These are phyloP conservation scores for Candida yuanshanica DNA, from an alignment of 805 yeast species.

Conservation along the genomic window DNA sequence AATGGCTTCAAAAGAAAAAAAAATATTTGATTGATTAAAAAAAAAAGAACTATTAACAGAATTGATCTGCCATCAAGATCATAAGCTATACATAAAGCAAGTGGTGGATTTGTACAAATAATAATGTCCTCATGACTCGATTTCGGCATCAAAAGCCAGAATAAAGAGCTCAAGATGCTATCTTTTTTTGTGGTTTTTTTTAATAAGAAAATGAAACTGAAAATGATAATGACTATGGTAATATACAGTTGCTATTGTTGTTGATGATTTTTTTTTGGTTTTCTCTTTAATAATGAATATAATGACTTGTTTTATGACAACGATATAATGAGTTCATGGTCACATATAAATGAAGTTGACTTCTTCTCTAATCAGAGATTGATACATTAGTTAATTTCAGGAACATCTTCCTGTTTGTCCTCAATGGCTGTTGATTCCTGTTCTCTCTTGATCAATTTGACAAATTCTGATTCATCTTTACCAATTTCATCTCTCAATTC, in stretches of 20 bases:
- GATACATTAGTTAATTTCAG: background rate
- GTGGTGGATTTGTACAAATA: too few species aligned
- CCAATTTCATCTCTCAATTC: slow-evolving; percentile 44
- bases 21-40: background rate
- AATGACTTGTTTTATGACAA: background rate
- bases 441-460: slow-evolving; percentile 12
- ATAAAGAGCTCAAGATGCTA: too few species aligned
- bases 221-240: too few species aligned
- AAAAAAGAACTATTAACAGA: background rate
- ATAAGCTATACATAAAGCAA: too few species aligned
- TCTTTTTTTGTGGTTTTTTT: background rate
- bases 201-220: too few species aligned
- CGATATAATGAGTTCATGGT: slow-evolving; percentile 1
- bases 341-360: too few species aligned
- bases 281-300: background rate
- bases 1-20: background rate
- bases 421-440: background rate
- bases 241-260: too few species aligned
- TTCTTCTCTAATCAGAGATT: too few species aligned
- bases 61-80: too few species aligned
- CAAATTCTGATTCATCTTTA: slow-evolving; percentile 32
- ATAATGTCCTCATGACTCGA: too few species aligned
- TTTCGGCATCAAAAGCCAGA: too few species aligned
- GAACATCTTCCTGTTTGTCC: background rate
- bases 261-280: background rate